Percentiles rank a stretch among this genome's conserved stretches.
Evolutionary conservation across 257 asterid genomes (phyloP).

Genomic region (Echium plantagineum): DNA sequence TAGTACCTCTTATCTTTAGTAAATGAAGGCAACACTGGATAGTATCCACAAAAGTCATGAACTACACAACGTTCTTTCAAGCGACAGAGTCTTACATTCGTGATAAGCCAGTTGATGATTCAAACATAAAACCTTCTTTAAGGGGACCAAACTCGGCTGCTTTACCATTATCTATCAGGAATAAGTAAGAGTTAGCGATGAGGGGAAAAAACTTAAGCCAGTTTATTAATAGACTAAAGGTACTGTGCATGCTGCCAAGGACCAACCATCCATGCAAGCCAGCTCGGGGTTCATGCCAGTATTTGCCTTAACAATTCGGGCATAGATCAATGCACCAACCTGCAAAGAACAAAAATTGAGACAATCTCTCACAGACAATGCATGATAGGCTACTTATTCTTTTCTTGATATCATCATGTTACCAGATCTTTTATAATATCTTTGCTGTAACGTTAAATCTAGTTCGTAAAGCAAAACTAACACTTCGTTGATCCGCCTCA

Average conservation of each 20-base stretch:
- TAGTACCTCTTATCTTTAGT: slow-evolving; percentile 1
- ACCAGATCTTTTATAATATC: too few species aligned
- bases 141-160: slow-evolving; percentile 90
- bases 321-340: too few species aligned
- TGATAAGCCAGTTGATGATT: slow-evolving; percentile 83
- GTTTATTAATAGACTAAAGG: slow-evolving; percentile 1
- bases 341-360: slow-evolving; percentile 23
- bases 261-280: slow-evolving; percentile 95
- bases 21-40: neutral
- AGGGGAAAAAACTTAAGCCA: slow-evolving; percentile 2
- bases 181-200: slow-evolving; percentile 11
- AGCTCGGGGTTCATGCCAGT: slow-evolving; percentile 91
- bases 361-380: neutral
- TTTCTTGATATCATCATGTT: too few species aligned
- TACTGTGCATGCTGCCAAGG: slow-evolving; percentile 3
- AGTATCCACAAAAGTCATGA: too few species aligned
- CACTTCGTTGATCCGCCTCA: too few species aligned
- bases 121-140: slow-evolving; percentile 89
- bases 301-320: slow-evolving; percentile 79
- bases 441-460: too few species aligned
- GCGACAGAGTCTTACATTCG: slow-evolving; percentile 1
- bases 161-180: slow-evolving; percentile 51
- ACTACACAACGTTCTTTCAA: neutral
- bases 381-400: neutral
- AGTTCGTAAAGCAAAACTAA: too few species aligned